Evolutionary conservation across 257 asterid species (phyloP).

Genomic region (Verbascum thapsus): DNA sequence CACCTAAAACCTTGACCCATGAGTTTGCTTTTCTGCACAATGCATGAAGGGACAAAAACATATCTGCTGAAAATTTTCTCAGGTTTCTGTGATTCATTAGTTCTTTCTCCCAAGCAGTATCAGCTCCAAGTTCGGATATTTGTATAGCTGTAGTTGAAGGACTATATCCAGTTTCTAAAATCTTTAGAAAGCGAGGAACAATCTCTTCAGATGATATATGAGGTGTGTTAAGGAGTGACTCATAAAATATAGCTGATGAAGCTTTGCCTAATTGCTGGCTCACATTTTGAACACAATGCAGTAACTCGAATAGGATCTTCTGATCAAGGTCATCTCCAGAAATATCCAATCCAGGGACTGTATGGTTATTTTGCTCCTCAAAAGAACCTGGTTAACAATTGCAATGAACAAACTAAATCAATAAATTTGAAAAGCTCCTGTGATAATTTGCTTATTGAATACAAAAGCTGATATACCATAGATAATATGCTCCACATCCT

Average conservation of each 20-base stretch:
- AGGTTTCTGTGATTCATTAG: slow-evolving; percentile 66
- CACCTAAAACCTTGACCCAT: slow-evolving; percentile 79
- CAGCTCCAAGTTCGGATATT: slow-evolving; percentile 75
- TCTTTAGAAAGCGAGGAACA: slow-evolving; percentile 67
- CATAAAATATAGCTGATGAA: slow-evolving; percentile 77
- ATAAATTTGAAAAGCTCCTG: slow-evolving; percentile 23
- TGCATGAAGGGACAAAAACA: slow-evolving; percentile 68
- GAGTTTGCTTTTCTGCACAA: slow-evolving; percentile 69
- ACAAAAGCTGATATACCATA: slow-evolving; percentile 50
- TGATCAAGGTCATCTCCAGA: slow-evolving; percentile 52
- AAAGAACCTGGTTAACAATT: slow-evolving; percentile 56
- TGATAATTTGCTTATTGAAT: slow-evolving; percentile 21
- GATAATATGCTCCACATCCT: slow-evolving; percentile 72
- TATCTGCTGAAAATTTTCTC: slow-evolving; percentile 76
- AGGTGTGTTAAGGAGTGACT: slow-evolving; percentile 63
- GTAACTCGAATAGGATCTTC: slow-evolving; percentile 63
- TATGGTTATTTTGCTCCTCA: slow-evolving; percentile 43
- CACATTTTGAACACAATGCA: slow-evolving; percentile 66
- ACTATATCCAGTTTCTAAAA: slow-evolving; percentile 72
- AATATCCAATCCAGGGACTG: slow-evolving; percentile 41
- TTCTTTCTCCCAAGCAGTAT: slow-evolving; percentile 82
- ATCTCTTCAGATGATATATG: slow-evolving; percentile 73
- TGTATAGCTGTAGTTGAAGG: slow-evolving; percentile 57
- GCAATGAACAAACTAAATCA: slow-evolving; percentile 22
- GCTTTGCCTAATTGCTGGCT: slow-evolving; percentile 90